Base-by-base conservation (phyloP, 805 yeast species). In the Blastobotrys attinorum region DNA sequence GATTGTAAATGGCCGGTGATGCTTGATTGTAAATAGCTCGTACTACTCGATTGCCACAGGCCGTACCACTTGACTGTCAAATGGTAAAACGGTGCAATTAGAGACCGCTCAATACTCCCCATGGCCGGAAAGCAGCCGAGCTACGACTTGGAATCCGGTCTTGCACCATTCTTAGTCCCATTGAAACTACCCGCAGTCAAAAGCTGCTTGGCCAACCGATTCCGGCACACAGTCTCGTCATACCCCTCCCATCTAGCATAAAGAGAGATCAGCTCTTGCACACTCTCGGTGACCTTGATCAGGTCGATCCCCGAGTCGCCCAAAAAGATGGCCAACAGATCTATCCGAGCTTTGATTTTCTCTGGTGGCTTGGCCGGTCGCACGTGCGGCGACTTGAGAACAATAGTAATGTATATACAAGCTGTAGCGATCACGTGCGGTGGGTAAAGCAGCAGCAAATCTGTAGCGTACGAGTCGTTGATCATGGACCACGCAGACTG, bases 401-500 rank as follows among this genome's bases (percentile, higher is more conserved):
- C 78, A 1, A 86, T 66, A 0, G 95, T 81, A 43, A 89, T 70
- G 62, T 86, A 88, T n/a, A 89, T 65, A 8, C 96, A 76, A 0
- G 92, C 77, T 32, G 83, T 64, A 2, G 97, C 95, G 6, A 89
- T 74, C 8, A 88, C 76, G 63, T 89, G 96, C 0, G 98, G 98
- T 0, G 97, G 90, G 50, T 77, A 81, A 13, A 89, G 59, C 38
- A 92, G 62, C 45, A 86, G 90, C 15, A 85, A 66, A 60, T 92
- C 97, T 0, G 96, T 87, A 37, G 87, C 79, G 60, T 83, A 89
- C 49, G 89, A 77, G 59, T 90, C 97, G 60, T 88, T 92, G 31
- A 92, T 74, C 40, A 89, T 70, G 0, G 94, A 82, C 97, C 97
- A 92, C 7, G 85, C 71, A 37, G 83, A 78, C 57, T 90, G 96